Conservation (phyloP, 2,329 filamentous ascomycete species). For the Metarhizium robertsii region DNA sequence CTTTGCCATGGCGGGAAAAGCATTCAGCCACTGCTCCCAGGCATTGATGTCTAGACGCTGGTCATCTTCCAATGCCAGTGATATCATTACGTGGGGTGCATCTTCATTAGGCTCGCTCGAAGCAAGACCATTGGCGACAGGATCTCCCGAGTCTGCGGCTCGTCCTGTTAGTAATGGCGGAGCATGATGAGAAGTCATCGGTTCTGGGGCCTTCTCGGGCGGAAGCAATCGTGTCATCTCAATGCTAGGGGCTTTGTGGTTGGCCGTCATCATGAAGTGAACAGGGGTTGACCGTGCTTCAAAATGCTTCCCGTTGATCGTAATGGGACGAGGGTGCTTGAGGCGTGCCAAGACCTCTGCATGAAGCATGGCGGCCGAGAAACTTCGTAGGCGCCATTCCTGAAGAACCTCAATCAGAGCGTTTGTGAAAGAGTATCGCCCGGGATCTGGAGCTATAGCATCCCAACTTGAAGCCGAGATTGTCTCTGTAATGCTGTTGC, state of each 20-base stretch:
- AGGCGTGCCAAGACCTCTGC: constrained; percentile 50
- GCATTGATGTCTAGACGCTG: constrained; percentile 47
- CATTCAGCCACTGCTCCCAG: constrained; percentile 48
- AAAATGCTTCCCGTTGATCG: constrained; percentile 47
- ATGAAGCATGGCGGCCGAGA: constrained; percentile 52
- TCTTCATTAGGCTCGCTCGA: constrained; percentile 41
- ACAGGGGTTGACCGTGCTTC: constrained; percentile 50
- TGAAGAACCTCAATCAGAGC: constrained; percentile 49
- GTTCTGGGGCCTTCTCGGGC: constrained; percentile 15
- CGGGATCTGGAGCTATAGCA: constrained; percentile 49
- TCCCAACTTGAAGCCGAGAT: constrained; percentile 56
- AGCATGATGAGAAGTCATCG: constrained; percentile 13
- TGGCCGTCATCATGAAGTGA: constrained; percentile 55
- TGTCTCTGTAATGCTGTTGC: constrained; percentile 50
- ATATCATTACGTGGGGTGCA: constrained; percentile 52
- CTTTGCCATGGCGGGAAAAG: constrained; percentile 47
- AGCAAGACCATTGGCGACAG: constrained; percentile 17
- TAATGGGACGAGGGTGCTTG: constrained; percentile 49
- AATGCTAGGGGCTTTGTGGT: constrained; percentile 49
- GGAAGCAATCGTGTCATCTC: constrained; percentile 34
- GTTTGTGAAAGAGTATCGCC: constrained; percentile 50
- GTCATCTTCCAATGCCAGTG: constrained; percentile 47
- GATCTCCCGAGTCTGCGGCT: constrained; percentile 14
- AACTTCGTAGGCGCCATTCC: constrained; percentile 45
- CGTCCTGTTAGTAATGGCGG: constrained; percentile 15